These are phyloP conservation scores for Penicillium corylophilum DNA, from an alignment of 2,329 filamentous ascomycete species.

Conservation along the genomic window DNA sequence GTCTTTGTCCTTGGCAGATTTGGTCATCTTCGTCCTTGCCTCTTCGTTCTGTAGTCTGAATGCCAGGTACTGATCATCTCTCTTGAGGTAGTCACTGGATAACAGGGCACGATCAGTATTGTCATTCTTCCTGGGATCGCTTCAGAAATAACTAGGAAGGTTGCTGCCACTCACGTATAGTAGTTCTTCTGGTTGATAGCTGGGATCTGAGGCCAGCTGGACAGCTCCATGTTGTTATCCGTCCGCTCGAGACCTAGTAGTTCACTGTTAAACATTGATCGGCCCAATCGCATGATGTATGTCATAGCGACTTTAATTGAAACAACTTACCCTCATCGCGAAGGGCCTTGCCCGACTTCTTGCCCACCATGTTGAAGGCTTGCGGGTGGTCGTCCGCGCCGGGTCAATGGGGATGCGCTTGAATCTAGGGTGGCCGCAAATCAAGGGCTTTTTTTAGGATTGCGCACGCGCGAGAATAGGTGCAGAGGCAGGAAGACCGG, in stretches of 20 bases:
- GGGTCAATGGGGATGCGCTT: constrained; percentile 9
- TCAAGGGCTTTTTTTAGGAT: not conserved
- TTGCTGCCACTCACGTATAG: constrained; percentile 69
- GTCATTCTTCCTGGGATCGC: not conserved
- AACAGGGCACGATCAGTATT: constrained; percentile 15
- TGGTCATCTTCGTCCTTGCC: constrained; percentile 76
- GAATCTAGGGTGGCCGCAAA: constrained; percentile 19
- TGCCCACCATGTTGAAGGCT: constrained; percentile 58
- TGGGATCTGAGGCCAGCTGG: constrained; percentile 85
- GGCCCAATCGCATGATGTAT: not conserved
- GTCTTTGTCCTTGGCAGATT: constrained; percentile 83
- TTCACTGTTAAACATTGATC: constrained; percentile 9
- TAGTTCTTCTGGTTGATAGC: constrained; percentile 99
- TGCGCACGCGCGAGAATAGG: not conserved
- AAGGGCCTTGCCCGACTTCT: constrained; percentile 63
- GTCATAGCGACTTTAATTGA: not conserved
- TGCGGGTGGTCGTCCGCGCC: not conserved
- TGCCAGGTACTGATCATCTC: constrained; percentile 92
- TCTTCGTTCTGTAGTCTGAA: constrained; percentile 86
- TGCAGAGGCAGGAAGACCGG: not conserved
- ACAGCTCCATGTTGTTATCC: constrained; percentile 96
- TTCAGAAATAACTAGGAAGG: not conserved
- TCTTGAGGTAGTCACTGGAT: constrained; percentile 89
- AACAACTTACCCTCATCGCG: constrained; percentile 55
- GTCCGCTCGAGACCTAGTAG: constrained; percentile 82